Evolutionary conservation across 2,329 filamentous ascomycete genomes (phyloP).

Genomic region (Corinectria fuckeliana): DNA sequence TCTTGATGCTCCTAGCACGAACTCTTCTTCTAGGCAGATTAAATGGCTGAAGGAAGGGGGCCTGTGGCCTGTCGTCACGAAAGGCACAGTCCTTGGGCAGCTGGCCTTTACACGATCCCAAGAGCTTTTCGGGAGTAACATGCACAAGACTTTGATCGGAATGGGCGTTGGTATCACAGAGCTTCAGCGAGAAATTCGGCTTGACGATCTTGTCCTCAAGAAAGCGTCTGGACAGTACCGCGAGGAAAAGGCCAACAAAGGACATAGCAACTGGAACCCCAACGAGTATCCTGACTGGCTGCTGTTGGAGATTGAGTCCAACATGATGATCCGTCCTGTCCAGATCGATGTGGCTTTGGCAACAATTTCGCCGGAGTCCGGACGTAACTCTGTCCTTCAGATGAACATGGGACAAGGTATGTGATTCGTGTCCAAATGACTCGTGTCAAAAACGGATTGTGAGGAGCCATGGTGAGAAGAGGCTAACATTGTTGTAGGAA

Average conservation of each 20-base stretch:
- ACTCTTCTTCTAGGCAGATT: constrained; percentile 21
- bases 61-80: constrained; percentile 35
- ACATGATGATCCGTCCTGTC: constrained; percentile 65
- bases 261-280: constrained; percentile 64
- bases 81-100: constrained; percentile 23
- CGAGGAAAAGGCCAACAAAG: constrained; percentile 51
- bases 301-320: constrained; percentile 69
- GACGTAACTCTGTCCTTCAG: constrained; percentile 65
- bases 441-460: not conserved
- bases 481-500: constrained; percentile 47
- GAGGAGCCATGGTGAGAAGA: not conserved
- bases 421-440: not conserved
- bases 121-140: constrained; percentile 30
- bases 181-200: constrained; percentile 40
- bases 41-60: constrained; percentile 33
- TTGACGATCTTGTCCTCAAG: constrained; percentile 64
- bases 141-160: constrained; percentile 26
- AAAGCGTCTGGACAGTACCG: constrained; percentile 53
- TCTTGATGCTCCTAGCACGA: constrained; percentile 9
- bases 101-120: constrained; percentile 24
- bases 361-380: constrained; percentile 61
- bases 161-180: constrained; percentile 31
- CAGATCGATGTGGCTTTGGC: constrained; percentile 68
- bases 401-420: constrained; percentile 71
- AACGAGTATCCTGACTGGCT: constrained; percentile 66